Evolutionary conservation across 1,139 yeast species (phyloP).

Genomic region (Cylindricascospora bacillispora): DNA sequence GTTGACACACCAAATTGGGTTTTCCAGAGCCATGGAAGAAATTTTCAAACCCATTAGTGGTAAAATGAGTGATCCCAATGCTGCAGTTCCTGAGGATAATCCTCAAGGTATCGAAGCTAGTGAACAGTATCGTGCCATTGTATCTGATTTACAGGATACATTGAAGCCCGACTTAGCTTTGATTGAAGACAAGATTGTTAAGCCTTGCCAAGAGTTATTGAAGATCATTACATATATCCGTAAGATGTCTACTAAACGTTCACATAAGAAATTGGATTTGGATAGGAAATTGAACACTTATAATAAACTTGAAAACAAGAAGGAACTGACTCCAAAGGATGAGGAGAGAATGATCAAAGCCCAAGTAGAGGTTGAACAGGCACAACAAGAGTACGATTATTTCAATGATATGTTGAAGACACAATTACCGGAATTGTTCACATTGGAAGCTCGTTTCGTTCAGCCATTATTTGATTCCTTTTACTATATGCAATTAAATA

Average conservation of each 20-base stretch:
- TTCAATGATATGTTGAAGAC: constrained; percentile 87
- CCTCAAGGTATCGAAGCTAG: constrained; percentile 94
- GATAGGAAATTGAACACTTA: constrained; percentile 69
- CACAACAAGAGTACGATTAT: constrained; percentile 92
- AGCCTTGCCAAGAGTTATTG: constrained; percentile 85
- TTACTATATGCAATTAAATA: constrained; percentile 95
- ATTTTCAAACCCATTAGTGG: constrained; percentile 95
- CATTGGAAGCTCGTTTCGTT: constrained; percentile 82
- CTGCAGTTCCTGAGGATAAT: constrained; percentile 78
- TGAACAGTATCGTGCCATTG: constrained; percentile 81
- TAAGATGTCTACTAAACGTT: constrained; percentile 90
- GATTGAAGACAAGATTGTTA: constrained; percentile 78
- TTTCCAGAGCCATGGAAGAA: constrained; percentile 87
- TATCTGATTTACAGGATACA: constrained; percentile 70
- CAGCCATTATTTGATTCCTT: constrained; percentile 86
- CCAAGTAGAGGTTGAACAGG: constrained; percentile 79
- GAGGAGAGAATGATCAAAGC: constrained; percentile 83
- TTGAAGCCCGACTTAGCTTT: constrained; percentile 87
- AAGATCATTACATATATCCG: constrained; percentile 70
- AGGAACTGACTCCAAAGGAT: constrained; percentile 73
- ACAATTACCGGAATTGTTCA: constrained; percentile 78
- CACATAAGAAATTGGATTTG: constrained; percentile 87
- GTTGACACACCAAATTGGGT: constrained; percentile 86
- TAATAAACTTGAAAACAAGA: constrained; percentile 59
- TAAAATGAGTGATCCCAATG: constrained; percentile 75